phyloP scores from a whole-genome alignment of 1,139 yeast genomes.

The Magnusiomyces paraingens region DNA sequence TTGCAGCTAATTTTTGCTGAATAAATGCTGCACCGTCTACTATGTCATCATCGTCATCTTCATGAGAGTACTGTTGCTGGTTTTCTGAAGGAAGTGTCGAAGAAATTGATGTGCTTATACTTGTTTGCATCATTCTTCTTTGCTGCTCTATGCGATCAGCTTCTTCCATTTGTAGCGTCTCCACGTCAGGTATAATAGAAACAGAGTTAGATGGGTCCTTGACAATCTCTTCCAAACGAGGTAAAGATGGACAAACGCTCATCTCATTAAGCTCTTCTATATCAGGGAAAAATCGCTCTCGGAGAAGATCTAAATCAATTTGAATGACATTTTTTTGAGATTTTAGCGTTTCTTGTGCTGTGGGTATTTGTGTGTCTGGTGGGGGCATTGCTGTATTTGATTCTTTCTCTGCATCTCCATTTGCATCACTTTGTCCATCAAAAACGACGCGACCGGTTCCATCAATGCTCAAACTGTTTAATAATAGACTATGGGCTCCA shows the following conservation, averaged over 20 bases:
- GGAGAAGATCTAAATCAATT: constrained; percentile 14
- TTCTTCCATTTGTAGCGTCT: constrained; percentile 1
- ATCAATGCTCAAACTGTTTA: constrained; percentile 63
- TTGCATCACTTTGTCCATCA: constrained; percentile 38
- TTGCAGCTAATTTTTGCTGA: constrained; percentile 10
- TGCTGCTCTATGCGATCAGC: constrained; percentile 15
- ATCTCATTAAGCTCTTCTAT: constrained; percentile 22
- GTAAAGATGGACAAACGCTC: constrained; percentile 59
- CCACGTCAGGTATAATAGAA: not conserved
- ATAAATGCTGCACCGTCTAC: constrained; percentile 12
- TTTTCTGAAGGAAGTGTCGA: constrained; percentile 13
- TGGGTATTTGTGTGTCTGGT: not conserved
- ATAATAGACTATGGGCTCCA: constrained; percentile 77
- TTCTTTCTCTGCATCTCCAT: constrained; percentile 21
- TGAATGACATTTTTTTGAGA: not conserved
- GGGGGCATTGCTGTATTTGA: not conserved
- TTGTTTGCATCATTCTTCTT: constrained; percentile 12
- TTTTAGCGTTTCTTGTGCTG: not conserved
- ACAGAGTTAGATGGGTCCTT: constrained; percentile 38
- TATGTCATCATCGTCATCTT: constrained; percentile 3
- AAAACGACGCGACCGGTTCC: constrained; percentile 55
- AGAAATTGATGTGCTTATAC: too few species aligned
- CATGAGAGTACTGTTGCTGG: not conserved
- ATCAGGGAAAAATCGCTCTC: constrained; percentile 22
- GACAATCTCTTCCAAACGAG: constrained; percentile 50